Evolutionary conservation across 441 rosid species (phyloP).

Genomic region (Corymbia calophylla): DNA sequence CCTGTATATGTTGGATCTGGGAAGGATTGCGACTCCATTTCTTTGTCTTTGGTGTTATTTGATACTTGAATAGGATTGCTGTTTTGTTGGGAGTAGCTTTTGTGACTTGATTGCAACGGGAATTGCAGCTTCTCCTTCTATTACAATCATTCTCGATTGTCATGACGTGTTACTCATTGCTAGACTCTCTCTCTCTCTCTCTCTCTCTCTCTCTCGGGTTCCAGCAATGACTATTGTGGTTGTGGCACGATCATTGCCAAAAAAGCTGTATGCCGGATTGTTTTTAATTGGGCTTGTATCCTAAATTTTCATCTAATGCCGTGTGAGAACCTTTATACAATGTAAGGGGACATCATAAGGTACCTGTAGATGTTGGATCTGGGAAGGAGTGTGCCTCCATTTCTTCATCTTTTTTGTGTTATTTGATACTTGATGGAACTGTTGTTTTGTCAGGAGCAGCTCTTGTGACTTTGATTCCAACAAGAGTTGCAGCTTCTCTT

Average conservation of each 20-base stretch:
- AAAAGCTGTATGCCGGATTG: background rate
- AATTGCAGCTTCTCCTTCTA: background rate
- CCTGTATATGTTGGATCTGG: background rate
- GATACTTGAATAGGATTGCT: background rate
- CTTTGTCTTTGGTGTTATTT: background rate
- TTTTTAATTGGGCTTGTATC: background rate
- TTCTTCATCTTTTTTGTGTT: background rate
- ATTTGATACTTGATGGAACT: background rate
- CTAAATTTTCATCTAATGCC: background rate
- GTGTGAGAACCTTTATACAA: background rate
- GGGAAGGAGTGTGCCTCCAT: background rate
- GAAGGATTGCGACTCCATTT: background rate
- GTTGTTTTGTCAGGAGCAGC: background rate
- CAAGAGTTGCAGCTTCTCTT: background rate
- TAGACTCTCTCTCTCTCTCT: background rate
- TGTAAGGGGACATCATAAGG: background rate
- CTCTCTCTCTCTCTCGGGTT: background rate
- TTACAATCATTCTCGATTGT: background rate
- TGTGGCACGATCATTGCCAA: background rate
- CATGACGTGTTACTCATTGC: background rate
- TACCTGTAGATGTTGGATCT: background rate
- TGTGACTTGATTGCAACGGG: background rate
- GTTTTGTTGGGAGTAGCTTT: background rate
- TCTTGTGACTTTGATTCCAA: background rate
- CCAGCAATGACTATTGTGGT: background rate